Percentiles rank a stretch among this genome's conserved stretches.
Evolutionary conservation across 805 yeast species (phyloP).

Genomic region (Teunomyces atbi): DNA sequence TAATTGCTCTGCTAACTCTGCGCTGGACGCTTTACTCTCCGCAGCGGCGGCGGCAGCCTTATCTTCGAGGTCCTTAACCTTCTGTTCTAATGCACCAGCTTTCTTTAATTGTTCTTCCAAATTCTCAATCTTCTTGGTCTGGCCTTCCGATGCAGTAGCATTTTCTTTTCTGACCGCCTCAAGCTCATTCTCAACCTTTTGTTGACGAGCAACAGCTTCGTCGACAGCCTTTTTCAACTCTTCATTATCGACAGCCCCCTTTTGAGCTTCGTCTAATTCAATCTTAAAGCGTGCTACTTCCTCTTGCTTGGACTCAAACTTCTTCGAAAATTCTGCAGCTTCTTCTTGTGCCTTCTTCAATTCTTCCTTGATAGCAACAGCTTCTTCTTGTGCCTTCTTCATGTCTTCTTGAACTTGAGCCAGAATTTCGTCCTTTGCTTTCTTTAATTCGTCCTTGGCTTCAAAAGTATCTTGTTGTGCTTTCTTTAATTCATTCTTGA

Average conservation of each 20-base stretch:
- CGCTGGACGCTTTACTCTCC: background rate
- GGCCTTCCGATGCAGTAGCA: background rate
- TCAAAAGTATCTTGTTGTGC: background rate
- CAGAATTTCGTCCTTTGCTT: background rate
- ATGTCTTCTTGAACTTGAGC: background rate
- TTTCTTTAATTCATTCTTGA: constrained; percentile 4
- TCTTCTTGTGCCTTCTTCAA: background rate
- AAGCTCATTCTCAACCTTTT: no score
- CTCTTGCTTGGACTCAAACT: no score
- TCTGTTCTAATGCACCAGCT: constrained; percentile 1
- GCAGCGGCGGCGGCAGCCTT: background rate
- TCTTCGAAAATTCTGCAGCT: no score
- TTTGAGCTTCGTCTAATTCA: background rate
- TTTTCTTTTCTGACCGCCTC: background rate
- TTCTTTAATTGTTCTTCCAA: constrained; percentile 3
- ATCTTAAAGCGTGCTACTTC: no score
- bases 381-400: constrained; percentile 3
- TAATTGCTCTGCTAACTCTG: background rate
- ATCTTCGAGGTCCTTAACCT: constrained; percentile 4
- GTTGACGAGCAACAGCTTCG: no score
- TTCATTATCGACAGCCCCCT: background rate
- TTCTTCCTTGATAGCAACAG: background rate
- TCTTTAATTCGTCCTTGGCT: constrained; percentile 3
- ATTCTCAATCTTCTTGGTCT: background rate
- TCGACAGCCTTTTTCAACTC: background rate